phyloP scores from a whole-genome alignment of 306 rosid species.

The Gastrolobium villosum region DNA sequence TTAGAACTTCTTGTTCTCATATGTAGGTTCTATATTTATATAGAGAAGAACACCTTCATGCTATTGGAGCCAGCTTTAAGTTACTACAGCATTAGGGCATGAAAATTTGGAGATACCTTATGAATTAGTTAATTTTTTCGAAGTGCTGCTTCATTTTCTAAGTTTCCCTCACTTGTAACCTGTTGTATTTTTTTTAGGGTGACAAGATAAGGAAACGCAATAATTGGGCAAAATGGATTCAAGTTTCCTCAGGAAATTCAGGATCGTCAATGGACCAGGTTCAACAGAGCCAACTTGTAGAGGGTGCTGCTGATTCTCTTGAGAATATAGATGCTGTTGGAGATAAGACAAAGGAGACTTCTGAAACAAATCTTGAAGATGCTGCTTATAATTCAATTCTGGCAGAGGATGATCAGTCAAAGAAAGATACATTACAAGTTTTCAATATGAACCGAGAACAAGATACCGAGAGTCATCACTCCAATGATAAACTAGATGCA shows the following conservation, averaged over 20 bases:
- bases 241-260: constrained; percentile 58
- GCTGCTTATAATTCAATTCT: constrained; percentile 43
- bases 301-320: constrained; percentile 48
- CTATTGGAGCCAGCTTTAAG: constrained; percentile 18
- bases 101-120: constrained; percentile 21
- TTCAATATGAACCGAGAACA: constrained; percentile 41
- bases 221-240: constrained; percentile 87
- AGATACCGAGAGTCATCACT: constrained; percentile 43
- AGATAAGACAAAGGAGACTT: constrained; percentile 51
- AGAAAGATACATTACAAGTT: constrained; percentile 47
- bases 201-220: constrained; percentile 76
- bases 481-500: constrained; percentile 48
- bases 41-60: background rate
- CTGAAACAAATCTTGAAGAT: constrained; percentile 52
- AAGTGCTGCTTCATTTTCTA: constrained; percentile 29
- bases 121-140: background rate
- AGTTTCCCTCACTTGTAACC: constrained; percentile 31
- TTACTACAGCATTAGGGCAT: constrained; percentile 21
- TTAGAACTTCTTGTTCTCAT: constrained; percentile 16
- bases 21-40: background rate
- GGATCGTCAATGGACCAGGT: constrained; percentile 50
- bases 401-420: constrained; percentile 44
- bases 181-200: constrained; percentile 61
- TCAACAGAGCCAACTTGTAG: constrained; percentile 52
- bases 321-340: constrained; percentile 49